These are phyloP conservation scores for Penicillium coprophilum DNA, from an alignment of 495 filamentous ascomycete species.

Conservation along the genomic window DNA sequence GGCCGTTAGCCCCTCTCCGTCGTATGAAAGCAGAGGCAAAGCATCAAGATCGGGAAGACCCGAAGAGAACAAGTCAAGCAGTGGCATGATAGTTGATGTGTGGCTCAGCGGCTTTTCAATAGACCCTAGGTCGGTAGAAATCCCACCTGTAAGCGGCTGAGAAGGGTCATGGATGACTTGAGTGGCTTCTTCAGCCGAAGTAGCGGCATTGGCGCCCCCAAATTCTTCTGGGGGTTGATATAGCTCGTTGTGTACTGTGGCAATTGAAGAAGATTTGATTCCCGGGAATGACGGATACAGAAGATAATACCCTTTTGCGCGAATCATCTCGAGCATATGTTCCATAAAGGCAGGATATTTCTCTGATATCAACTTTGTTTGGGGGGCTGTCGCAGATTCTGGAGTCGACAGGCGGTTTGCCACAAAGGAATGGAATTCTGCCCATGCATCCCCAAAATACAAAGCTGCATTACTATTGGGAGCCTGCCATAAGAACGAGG, in stretches of 20 bases:
- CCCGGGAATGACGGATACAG: slow-evolving; percentile 65
- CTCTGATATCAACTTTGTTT: slow-evolving; percentile 49
- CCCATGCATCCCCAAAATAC: slow-evolving; percentile 81
- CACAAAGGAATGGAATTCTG: slow-evolving; percentile 74
- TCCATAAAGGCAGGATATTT: slow-evolving; percentile 76
- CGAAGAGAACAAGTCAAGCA: slow-evolving; percentile 35
- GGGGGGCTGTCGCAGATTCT: slow-evolving; percentile 15
- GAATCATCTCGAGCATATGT: slow-evolving; percentile 68
- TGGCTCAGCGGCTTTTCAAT: slow-evolving; percentile 24
- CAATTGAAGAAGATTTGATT: slow-evolving; percentile 47
- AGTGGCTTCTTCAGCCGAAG: background rate
- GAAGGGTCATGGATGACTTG: slow-evolving; percentile 12
- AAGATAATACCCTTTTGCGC: slow-evolving; percentile 68
- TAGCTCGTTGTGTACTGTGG: slow-evolving; percentile 71
- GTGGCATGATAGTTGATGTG: slow-evolving; percentile 30
- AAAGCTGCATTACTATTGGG: slow-evolving; percentile 77
- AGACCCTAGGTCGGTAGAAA: slow-evolving; percentile 4
- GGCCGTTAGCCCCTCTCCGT: slow-evolving; percentile 28
- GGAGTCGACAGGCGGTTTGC: slow-evolving; percentile 56
- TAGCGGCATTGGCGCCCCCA: background rate
- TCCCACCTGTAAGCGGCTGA: slow-evolving; percentile 7
- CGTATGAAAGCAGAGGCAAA: slow-evolving; percentile 40
- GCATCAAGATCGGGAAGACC: slow-evolving; percentile 34
- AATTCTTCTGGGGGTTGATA: slow-evolving; percentile 68
- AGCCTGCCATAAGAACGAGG: slow-evolving; percentile 76